Conservation (phyloP, 306 rosid genomes). For the Corylus avellana region DNA sequence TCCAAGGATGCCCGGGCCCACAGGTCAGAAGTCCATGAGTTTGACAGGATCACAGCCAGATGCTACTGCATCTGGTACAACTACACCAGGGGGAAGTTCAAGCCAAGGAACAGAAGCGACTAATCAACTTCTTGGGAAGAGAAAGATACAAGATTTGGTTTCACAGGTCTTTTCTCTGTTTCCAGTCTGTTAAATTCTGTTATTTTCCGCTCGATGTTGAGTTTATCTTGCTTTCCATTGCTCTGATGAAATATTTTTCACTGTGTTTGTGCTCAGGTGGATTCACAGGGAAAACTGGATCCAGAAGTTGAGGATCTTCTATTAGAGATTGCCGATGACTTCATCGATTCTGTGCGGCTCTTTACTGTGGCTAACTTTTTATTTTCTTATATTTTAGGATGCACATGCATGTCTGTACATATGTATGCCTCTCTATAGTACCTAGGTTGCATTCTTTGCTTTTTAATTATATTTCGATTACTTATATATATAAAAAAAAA, state of each 20-base stretch:
- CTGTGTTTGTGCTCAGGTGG: conserved; percentile 57
- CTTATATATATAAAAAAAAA: too few species aligned
- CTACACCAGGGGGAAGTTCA: conserved; percentile 99
- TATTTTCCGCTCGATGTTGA: neutral
- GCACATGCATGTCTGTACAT: neutral
- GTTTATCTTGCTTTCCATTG: neutral
- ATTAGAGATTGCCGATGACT: conserved; percentile 95
- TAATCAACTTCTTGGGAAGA: conserved; percentile 97
- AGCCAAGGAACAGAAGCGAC: conserved; percentile 99
- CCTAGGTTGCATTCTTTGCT: too few species aligned
- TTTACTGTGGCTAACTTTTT: conserved; percentile 18
- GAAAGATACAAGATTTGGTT: conserved; percentile 97
- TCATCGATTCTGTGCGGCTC: conserved; percentile 84
- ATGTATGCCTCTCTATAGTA: neutral
- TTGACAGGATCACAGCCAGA: conserved; percentile 98
- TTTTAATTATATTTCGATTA: too few species aligned
- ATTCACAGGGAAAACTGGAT: conserved; percentile 85
- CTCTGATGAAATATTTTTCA: conserved; percentile 20
- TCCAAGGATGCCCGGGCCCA: conserved; percentile 76
- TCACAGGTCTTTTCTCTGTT: conserved; percentile 67
- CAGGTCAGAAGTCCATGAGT: conserved; percentile 92
- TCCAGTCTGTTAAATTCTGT: conserved; percentile 8
- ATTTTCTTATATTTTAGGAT: neutral
- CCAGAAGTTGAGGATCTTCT: conserved; percentile 88
- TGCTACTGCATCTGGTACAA: conserved; percentile 93